A percentile compares a stretch with the other conserved stretches of the same genome.
phyloP scores from a whole-genome alignment of 371 early-diverging fungal genomes.

The Mortierella sp. region DNA sequence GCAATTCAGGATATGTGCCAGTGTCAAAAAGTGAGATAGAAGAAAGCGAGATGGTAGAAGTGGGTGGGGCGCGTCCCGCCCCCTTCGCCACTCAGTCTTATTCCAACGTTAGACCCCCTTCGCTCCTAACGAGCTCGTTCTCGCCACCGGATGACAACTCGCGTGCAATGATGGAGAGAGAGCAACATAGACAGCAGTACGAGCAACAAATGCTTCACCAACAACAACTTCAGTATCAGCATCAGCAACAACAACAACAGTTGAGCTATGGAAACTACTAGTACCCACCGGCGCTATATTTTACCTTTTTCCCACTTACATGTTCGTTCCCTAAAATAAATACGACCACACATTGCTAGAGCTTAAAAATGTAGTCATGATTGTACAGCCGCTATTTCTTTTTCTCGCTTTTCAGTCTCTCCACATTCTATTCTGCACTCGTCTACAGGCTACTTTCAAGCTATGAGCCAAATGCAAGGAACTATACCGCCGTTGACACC shows the following conservation, averaged over 20 bases:
- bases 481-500: background rate
- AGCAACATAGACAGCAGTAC: constrained; percentile 21
- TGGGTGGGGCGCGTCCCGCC: background rate
- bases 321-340: no score
- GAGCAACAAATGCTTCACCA: constrained; percentile 32
- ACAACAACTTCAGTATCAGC: constrained; percentile 28
- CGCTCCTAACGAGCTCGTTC: constrained; percentile 41
- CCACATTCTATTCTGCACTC: background rate
- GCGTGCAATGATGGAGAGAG: background rate
- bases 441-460: background rate
- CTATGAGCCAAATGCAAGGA: background rate
- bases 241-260: constrained; percentile 34
- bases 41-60: constrained; percentile 17
- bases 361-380: no score
- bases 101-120: constrained; percentile 22
- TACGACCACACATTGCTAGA: no score
- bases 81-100: background rate
- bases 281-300: no score
- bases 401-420: background rate
- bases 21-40: background rate
- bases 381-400: no score
- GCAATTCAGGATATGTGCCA: constrained; percentile 8
- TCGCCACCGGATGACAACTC: constrained; percentile 21
- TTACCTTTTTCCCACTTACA: no score
- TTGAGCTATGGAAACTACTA: constrained; percentile 29